Evolutionary conservation across 1,284 basidiomycete genomes (phyloP), one percentile per base, ranked within the genome.

Genomic region (Malassezia psittaci): DNA sequence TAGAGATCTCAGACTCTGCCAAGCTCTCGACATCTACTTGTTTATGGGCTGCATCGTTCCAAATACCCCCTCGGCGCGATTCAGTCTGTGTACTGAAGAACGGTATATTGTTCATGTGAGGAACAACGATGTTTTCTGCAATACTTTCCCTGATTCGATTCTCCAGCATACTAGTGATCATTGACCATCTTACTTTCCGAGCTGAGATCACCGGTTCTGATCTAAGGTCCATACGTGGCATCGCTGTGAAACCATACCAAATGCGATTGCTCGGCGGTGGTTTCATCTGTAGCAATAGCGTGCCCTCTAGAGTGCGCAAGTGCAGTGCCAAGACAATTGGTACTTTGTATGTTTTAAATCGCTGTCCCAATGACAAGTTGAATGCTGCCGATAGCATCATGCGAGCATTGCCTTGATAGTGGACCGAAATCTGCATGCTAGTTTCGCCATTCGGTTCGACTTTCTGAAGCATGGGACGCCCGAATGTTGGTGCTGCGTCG

Each of bases 161-260:
- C 76, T 96, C 90, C 64, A 98, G 90, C 1, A 86, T 86, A 59
- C 85, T 83, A 40, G 90, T 78, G 48, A 96, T 86, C 84, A 94
- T 86, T 46, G 84, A 81, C 89, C 89, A 93, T 19, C 88, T 90
- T 62, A 93, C 86, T 75, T 90, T 87, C 11, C 79, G 81, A 68
- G 90, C 88, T 75, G 87, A 89, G 66, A 96, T 89, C 54, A 96
- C 85, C 1, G 93, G 91, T 74, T 91, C 86, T 52, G 96, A 85
- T 61, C 85, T 82, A 64, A 96, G 77, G 24, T 88, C 85, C 81
- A 96, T 86, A 71, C 83, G 83, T 0, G 94, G 93, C 76, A 84
- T 82, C 60, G 85, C 80, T n/a, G 90, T 94, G 74, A 98, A 98
- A 0, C 88, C 90, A 76, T 91, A 98, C 94, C 93, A 98, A 53